Percentiles rank a stretch among this genome's conserved stretches.
These are phyloP conservation scores for Aureobasidium subglaciale DNA, from an alignment of 2,329 filamentous ascomycete species.

Conservation along the genomic window DNA sequence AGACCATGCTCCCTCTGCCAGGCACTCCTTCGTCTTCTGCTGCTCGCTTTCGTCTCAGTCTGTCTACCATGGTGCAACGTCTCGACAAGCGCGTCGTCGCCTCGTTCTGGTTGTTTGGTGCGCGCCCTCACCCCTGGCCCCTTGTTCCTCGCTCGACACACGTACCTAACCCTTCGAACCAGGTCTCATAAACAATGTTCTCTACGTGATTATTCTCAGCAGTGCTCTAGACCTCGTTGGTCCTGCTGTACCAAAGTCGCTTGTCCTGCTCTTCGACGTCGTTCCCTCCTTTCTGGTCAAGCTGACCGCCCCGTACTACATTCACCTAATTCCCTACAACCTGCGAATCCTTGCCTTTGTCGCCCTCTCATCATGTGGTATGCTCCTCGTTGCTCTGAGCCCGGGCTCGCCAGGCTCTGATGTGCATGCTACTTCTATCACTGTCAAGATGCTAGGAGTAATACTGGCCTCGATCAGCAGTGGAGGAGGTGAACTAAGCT, in stretches of 20 bases:
- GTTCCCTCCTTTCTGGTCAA: slow-evolving; percentile 85
- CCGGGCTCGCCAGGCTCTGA: slow-evolving; percentile 43
- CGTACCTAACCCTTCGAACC: slow-evolving; percentile 1
- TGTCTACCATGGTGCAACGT: slow-evolving; percentile 57
- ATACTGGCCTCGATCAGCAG: slow-evolving; percentile 77
- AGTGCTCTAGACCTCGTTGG: slow-evolving; percentile 94
- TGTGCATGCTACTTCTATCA: slow-evolving; percentile 35
- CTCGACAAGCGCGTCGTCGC: slow-evolving; percentile 64
- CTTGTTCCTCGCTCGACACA: neutral
- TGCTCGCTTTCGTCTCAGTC: slow-evolving; percentile 62
- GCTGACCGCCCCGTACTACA: slow-evolving; percentile 85
- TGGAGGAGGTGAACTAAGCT: slow-evolving; percentile 83
- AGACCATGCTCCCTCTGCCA: slow-evolving; percentile 45
- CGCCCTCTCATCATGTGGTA: slow-evolving; percentile 68
- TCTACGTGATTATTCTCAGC: slow-evolving; percentile 94
- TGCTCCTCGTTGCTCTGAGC: slow-evolving; percentile 81
- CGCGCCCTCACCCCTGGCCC: slow-evolving; percentile 18
- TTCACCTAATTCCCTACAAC: slow-evolving; percentile 76
- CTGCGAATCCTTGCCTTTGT: slow-evolving; percentile 69
- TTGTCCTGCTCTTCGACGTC: slow-evolving; percentile 89
- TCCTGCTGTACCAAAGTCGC: slow-evolving; percentile 74
- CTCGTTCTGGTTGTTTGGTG: slow-evolving; percentile 94
- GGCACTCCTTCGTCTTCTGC: slow-evolving; percentile 59
- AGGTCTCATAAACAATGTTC: slow-evolving; percentile 94
- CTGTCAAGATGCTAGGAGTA: slow-evolving; percentile 75